Base-by-base conservation (phyloP, 208 protist species). In the Endotrypanum monterogeii region DNA sequence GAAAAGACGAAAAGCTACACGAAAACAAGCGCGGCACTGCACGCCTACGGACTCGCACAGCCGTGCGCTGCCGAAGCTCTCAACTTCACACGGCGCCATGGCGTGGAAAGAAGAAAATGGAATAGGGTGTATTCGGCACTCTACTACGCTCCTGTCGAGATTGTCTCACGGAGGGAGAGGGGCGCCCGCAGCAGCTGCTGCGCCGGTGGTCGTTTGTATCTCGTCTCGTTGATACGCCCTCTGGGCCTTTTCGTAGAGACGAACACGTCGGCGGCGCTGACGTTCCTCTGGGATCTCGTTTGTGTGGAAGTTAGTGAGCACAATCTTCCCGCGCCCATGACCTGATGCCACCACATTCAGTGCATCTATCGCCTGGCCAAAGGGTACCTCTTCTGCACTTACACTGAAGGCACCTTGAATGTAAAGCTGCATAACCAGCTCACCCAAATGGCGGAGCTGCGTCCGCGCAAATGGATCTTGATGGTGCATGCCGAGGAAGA, bases 241-340 rank as follows among this genome's bases (percentile, higher is more conserved):
- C 68, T 80, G 76, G 20, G 79, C 80, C 63, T 74, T 81, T 76
- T 69, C 76, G 56, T 67, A 80, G 25, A 79, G n/a, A 32, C 67
- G 74, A 55, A 72, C 51, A 51, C 58, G 51, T 16, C 74, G 73
- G 23, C 74, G 57, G 8, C 67, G 82, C 65, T 70, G 63, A 48
- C 71, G 66, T 69, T 85, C 82, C 32, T 76, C 73, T 7, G 61
- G 69, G 18, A 66, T 63, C 62, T 92, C 84, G 56, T 71, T 72
- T 9, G 62, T 32, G 76, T 92, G 88, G 57, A 91, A 92, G 46
- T 77, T 62, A 54, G 76, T 83, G 25, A 94, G 76, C 28, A 91
- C 90, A 56, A 92, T 79, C 75, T 94, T 94, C 39, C 90, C 90
- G 16, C 83, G 77, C 30, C 84, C 84, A 61, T 92, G 88, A 28